Conservation (phyloP, 1,284 basidiomycete species). For the Melanopsichium pennsylvanicum region DNA sequence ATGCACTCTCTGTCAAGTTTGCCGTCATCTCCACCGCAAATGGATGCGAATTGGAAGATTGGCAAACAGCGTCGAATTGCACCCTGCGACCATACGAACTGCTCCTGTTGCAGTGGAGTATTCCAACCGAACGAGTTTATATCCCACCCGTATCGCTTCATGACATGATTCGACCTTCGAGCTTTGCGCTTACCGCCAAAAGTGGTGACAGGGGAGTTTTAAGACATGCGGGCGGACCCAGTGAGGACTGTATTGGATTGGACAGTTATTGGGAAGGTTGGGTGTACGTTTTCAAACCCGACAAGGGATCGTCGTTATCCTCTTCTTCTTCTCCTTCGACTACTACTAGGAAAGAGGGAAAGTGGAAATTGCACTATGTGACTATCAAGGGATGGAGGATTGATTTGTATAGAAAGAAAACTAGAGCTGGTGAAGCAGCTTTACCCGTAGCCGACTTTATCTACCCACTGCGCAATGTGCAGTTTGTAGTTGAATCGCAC, state of each 20-base stretch:
- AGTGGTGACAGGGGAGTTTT: background rate
- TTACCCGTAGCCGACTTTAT: slow-evolving; percentile 18
- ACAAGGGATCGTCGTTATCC: no score
- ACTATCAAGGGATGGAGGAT: slow-evolving; percentile 45
- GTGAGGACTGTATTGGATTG: no score
- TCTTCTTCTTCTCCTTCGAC: no score
- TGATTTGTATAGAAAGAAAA: slow-evolving; percentile 44
- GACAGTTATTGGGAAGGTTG: slow-evolving; percentile 56
- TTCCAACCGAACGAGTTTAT: slow-evolving; percentile 44
- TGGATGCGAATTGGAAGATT: slow-evolving; percentile 51
- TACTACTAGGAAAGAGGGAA: slow-evolving; percentile 23
- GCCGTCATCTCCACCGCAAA: slow-evolving; percentile 44
- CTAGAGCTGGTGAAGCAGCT: slow-evolving; percentile 19
- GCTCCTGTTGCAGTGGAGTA: slow-evolving; percentile 49
- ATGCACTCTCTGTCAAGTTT: slow-evolving; percentile 40
- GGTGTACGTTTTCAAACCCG: slow-evolving; percentile 55
- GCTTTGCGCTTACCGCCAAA: background rate
- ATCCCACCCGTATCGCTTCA: slow-evolving; percentile 19
- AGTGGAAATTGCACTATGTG: slow-evolving; percentile 56
- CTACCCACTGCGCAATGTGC: slow-evolving; percentile 25
- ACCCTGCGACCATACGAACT: slow-evolving; percentile 50
- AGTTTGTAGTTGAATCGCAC: slow-evolving; percentile 34
- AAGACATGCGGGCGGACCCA: slow-evolving; percentile 1
- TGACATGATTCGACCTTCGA: slow-evolving; percentile 16
- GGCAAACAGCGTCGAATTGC: slow-evolving; percentile 47